A percentile compares a stretch with the other conserved stretches of the same genome.
phyloP scores from a whole-genome alignment of 1,284 basidiomycete genomes.

The Apiotrichum gamsii region DNA sequence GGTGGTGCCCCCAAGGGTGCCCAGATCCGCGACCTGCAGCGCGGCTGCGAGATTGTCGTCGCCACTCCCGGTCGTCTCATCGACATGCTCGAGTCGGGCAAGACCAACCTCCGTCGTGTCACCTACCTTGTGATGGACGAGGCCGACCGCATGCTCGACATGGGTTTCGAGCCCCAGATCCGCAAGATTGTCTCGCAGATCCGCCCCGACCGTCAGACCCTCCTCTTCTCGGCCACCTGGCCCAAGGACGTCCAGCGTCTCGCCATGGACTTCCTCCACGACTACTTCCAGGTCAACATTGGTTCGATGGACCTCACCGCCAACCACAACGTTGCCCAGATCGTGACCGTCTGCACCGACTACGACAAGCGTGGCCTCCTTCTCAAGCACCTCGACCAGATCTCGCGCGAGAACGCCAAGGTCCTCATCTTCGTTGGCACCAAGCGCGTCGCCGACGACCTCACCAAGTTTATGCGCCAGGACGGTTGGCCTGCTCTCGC shows the following conservation, averaged over 20 bases:
- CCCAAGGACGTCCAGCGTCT: constrained; percentile 98
- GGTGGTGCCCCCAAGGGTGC: constrained; percentile 98
- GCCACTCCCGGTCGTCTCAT: constrained; percentile 93
- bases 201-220: constrained; percentile 88
- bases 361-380: constrained; percentile 96
- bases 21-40: constrained; percentile 93
- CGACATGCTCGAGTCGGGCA: constrained; percentile 92
- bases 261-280: constrained; percentile 90
- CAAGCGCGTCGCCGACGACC: constrained; percentile 95
- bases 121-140: constrained; percentile 99
- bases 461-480: constrained; percentile 93
- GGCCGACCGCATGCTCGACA: constrained; percentile 62
- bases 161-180: constrained; percentile 96
- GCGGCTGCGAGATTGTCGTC: constrained; percentile 94
- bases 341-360: constrained; percentile 93
- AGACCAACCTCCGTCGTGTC: constrained; percentile 90
- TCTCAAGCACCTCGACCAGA: constrained; percentile 94
- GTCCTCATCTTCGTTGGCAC: constrained; percentile 98
- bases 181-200: constrained; percentile 97
- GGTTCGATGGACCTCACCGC: constrained; percentile 97
- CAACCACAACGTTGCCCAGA: constrained; percentile 95
- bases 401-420: constrained; percentile 94
- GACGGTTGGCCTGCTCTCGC: constrained; percentile 98
- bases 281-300: constrained; percentile 98
- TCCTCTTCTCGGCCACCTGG: constrained; percentile 99